These are phyloP conservation scores for Hyphopichia burtonii DNA, from an alignment of 1,139 yeast genomes.

Conservation along the genomic window DNA sequence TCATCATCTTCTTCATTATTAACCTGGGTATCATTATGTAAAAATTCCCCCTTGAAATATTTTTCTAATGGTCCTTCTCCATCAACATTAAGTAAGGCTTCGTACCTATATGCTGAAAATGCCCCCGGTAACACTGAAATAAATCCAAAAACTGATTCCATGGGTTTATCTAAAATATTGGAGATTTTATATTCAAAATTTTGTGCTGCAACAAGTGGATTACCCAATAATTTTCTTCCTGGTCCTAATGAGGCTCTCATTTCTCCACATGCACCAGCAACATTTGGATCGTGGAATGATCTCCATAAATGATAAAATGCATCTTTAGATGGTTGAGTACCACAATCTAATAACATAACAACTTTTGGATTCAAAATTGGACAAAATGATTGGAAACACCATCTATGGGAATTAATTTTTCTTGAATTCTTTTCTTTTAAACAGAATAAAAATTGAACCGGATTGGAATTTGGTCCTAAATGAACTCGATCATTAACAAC, in stretches of 20 bases:
- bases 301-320: slow-evolving; percentile 79
- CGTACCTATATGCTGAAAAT: slow-evolving; percentile 77
- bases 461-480: slow-evolving; percentile 60
- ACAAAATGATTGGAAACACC: slow-evolving; percentile 82
- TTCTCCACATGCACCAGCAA: slow-evolving; percentile 92
- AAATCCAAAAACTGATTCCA: slow-evolving; percentile 81
- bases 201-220: slow-evolving; percentile 82
- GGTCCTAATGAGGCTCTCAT: slow-evolving; percentile 69
- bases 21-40: slow-evolving; percentile 48
- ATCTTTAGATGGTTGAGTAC: slow-evolving; percentile 71
- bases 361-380: slow-evolving; percentile 70
- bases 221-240: slow-evolving; percentile 51
- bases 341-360: slow-evolving; percentile 73
- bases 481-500: slow-evolving; percentile 54
- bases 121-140: slow-evolving; percentile 86
- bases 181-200: slow-evolving; percentile 84
- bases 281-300: slow-evolving; percentile 66
- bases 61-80: slow-evolving; percentile 75
- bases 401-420: slow-evolving; percentile 79
- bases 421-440: slow-evolving; percentile 72
- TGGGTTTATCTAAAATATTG: slow-evolving; percentile 78
- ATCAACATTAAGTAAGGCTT: slow-evolving; percentile 62
- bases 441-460: slow-evolving; percentile 75
- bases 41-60: slow-evolving; percentile 76
- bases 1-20: slow-evolving; percentile 43